Base-by-base conservation (phyloP, 2,329 filamentous ascomycete genomes). In the Sclerotinia spermophila region DNA sequence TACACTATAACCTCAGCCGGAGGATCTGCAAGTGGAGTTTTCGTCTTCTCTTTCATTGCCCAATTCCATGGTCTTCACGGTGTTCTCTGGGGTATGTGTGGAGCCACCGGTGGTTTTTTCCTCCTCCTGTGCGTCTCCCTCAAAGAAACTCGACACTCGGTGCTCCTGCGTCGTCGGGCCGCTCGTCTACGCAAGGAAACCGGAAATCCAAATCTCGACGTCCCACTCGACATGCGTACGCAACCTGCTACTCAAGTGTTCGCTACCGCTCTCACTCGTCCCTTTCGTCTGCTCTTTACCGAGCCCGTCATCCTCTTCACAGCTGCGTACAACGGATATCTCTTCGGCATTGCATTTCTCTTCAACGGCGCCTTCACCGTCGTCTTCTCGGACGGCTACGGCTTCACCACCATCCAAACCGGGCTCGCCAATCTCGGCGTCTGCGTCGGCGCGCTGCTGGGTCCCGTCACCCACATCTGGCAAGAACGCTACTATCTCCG, bases 391-490 rank as follows among this genome's bases (percentile, higher is more conserved):
- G 75, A 77, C 5, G 76, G 77, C 38, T 82, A 82, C 69, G 74
- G 75, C 19, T 82, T 82, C 73, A 77, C 74, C 24, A 77, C 76
- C 7, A 78, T 79, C 42, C 76, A 79, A 44, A 75, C 77, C 6
- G 82, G 82, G 10, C 75, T 82, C 21, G 75, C 79, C 2, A 83
- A 82, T 58, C 74, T 83, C 19, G 79, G 79, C 3, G 74, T 82
- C 35, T 81, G 80, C 10, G 64, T 82, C 33, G 81, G 81, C 2
- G 84, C 87, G 6, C 80, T 89, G 6, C 73, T 94, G 4, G 89
- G 90, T 4, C 93, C 92, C 0, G 70, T 87, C 38, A 82, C 94
- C 0, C 90, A 90, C 60, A 89, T 96, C 73, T 86, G 86, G 70
- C 92, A 95, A 77, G 92, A 96, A 69, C 83, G 84, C 21, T 78